Evolutionary conservation across 495 filamentous ascomycete genomes (phyloP), one percentile per base, ranked within the genome.

Genomic region (Hypoxylon cercidicola): DNA sequence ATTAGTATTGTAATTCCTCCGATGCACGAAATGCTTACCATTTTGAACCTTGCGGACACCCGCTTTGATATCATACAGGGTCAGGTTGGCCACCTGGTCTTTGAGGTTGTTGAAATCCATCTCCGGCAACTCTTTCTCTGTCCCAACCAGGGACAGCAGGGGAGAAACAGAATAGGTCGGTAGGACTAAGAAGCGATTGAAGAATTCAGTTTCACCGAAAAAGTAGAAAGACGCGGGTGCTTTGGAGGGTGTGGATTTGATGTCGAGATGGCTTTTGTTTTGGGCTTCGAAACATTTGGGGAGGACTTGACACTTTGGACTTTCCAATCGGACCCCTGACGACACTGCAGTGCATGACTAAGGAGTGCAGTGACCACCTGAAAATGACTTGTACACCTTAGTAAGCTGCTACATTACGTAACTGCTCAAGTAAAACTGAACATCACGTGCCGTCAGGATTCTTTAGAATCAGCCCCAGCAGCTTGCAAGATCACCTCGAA

Each of bases 31-130:
- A 50, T 45, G 39, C 85, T 71, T 80, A 97, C 95, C 95, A 96
- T 99, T 99, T 70, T 99, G 95, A 30, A 97, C 91, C 77, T 99
- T 97, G 70, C 95, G 89, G 58, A 97, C 93, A 65, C 94, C 93
- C 32, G 95, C 95, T 78, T 99, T 99, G 76, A 98, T 77, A 77
- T 99, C 95, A 82, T 98, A 99, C 69, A 99, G 84, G 54, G 91
- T 93, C 81, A 99, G 83, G 78, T 96, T 97, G 85, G 89, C 88
- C 76, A 97, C 93, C 77, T 91, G 87, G 63, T 97, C 91, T 74
- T 89, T 93, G 53, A 99, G 76, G 73, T 80, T 92, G 72, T 84
- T 84, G 76, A 96, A 85, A 84, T 98, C 93, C 93, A 97, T 97
- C 73, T 72, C 71, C 50, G 34, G 55, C 56, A 43, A 13, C 15